Evolutionary conservation across 2,329 filamentous ascomycete species (phyloP).

Genomic region (Claviceps maximensis): DNA sequence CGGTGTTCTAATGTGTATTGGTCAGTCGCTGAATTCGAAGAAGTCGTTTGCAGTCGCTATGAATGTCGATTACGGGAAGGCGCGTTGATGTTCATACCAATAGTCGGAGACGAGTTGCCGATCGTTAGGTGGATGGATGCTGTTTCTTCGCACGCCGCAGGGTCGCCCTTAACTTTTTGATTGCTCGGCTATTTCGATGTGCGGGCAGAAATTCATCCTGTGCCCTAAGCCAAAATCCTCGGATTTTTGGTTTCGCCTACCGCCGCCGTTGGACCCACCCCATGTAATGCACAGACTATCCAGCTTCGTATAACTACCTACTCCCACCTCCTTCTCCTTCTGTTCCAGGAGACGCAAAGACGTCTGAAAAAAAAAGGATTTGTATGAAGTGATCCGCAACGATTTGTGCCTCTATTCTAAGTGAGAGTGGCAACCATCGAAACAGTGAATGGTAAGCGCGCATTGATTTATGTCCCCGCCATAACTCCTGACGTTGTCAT

Average conservation of each 20-base stretch:
- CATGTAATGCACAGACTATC: neutral
- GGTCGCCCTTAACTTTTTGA: conserved; percentile 29
- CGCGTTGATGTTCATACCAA: conserved; percentile 22
- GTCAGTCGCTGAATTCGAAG: conserved; percentile 18
- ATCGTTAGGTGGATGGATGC: conserved; percentile 24
- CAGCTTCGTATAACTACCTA: neutral
- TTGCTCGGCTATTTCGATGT: conserved; percentile 25
- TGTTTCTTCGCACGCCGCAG: conserved; percentile 23
- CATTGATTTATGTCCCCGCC: neutral
- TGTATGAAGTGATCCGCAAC: neutral
- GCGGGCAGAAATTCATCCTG: conserved; percentile 26
- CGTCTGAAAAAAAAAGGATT: neutral
- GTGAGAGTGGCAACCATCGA: neutral
- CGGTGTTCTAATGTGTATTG: conserved; percentile 35
- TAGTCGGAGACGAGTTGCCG: conserved; percentile 26
- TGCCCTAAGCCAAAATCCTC: conserved; percentile 28
- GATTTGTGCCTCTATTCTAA: neutral
- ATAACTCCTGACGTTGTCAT: conserved; percentile 27
- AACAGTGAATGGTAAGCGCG: neutral
- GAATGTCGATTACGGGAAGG: neutral
- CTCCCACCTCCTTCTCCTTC: neutral
- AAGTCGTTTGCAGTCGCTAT: neutral
- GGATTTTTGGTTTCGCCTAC: conserved; percentile 18
- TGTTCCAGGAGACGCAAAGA: neutral
- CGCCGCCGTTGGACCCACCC: neutral